Conservation (phyloP, 805 yeast genomes). For the Cyberlindnera maclurae region DNA sequence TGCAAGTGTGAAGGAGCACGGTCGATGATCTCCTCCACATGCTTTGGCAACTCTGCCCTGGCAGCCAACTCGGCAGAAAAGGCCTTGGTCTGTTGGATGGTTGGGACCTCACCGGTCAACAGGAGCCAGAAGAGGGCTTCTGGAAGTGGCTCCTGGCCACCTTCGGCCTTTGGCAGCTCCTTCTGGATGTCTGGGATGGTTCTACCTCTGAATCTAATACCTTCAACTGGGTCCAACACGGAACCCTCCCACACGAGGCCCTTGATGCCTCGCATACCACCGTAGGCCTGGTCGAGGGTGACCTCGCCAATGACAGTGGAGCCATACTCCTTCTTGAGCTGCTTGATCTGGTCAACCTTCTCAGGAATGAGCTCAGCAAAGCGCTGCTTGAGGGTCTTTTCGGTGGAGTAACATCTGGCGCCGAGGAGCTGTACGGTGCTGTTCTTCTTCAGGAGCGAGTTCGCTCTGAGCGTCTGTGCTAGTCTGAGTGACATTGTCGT, state of each 20-base stretch:
- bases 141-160: constrained; percentile 60
- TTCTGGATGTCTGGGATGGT: constrained; percentile 75
- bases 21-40: constrained; percentile 66
- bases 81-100: constrained; percentile 60
- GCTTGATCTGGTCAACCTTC: constrained; percentile 80
- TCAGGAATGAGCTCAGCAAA: constrained; percentile 89
- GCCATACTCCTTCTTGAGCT: constrained; percentile 87
- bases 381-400: constrained; percentile 81
- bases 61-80: constrained; percentile 74
- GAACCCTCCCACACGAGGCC: constrained; percentile 88
- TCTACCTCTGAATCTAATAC: constrained; percentile 79
- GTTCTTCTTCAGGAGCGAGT: constrained; percentile 9
- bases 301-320: constrained; percentile 65
- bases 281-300: constrained; percentile 72
- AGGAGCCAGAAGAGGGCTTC: constrained; percentile 80
- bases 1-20: constrained; percentile 68
- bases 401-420: constrained; percentile 24
- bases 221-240: constrained; percentile 77
- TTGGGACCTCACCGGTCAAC: constrained; percentile 78
- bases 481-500: constrained; percentile 14
- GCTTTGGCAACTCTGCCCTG: constrained; percentile 70
- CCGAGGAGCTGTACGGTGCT: constrained; percentile 9
- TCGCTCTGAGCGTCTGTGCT: constrained; percentile 10
- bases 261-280: constrained; percentile 87
- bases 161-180: constrained; percentile 69